Evolutionary conservation across 2,329 filamentous ascomycete genomes (phyloP).

Genomic region (Penicillium olsonii): DNA sequence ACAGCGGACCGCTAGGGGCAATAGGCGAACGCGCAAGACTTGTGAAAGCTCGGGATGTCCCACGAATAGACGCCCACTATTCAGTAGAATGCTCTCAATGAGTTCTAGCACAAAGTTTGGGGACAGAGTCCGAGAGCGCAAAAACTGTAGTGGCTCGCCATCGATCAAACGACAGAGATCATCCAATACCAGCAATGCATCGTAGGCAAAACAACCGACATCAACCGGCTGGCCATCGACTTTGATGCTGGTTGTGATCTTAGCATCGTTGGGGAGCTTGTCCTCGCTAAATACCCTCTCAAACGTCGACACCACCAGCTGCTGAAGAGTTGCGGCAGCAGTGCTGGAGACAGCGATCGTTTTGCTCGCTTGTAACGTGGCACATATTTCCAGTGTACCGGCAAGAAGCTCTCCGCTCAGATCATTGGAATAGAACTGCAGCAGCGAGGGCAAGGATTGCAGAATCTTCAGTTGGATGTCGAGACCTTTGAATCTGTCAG

Average conservation of each 20-base stretch:
- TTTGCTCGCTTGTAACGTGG: conserved; percentile 86
- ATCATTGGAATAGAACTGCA: conserved; percentile 86
- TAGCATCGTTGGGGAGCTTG: conserved; percentile 51
- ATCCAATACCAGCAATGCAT: conserved; percentile 84
- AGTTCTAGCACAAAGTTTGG: conserved; percentile 86
- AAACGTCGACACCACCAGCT: conserved; percentile 88
- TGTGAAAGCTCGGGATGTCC: conserved; percentile 78
- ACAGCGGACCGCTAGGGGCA: conserved; percentile 78
- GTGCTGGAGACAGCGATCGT: conserved; percentile 94
- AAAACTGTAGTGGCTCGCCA: conserved; percentile 77
- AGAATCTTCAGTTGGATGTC: conserved; percentile 96
- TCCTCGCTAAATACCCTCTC: conserved; percentile 87
- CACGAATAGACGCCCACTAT: conserved; percentile 78
- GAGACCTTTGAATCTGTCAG: conserved; percentile 52
- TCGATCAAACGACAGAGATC: conserved; percentile 88
- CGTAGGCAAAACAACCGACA: conserved; percentile 74
- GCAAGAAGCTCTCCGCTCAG: conserved; percentile 79
- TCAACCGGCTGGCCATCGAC: conserved; percentile 64
- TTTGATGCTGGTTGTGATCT: conserved; percentile 67
- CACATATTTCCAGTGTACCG: conserved; percentile 84
- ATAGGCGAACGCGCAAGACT: conserved; percentile 72
- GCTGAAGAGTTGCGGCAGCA: conserved; percentile 92
- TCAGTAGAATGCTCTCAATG: conserved; percentile 85
- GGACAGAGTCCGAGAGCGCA: conserved; percentile 75
- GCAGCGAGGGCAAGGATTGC: conserved; percentile 81